phyloP scores from a whole-genome alignment of 2,329 filamentous ascomycete genomes.

The Arthrobotrys iridis region DNA sequence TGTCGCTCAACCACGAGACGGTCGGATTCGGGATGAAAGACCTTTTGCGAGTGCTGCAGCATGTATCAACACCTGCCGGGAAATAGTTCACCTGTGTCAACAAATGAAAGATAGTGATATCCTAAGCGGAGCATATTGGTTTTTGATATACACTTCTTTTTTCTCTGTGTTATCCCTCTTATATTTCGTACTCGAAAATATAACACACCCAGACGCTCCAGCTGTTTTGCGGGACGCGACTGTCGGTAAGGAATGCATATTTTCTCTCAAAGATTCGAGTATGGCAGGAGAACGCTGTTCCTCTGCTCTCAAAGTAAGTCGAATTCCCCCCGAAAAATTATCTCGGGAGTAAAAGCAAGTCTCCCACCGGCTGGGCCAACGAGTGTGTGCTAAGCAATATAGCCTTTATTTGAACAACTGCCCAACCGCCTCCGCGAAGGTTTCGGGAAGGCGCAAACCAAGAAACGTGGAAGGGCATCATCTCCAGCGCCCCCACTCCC shows the following conservation, averaged over 20 bases:
- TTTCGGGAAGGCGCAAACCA: slow-evolving; percentile 63
- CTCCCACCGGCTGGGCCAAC: not conserved
- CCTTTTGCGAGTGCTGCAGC: slow-evolving; percentile 79
- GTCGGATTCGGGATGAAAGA: slow-evolving; percentile 70
- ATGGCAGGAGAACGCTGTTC: slow-evolving; percentile 90
- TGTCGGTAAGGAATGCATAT: slow-evolving; percentile 83
- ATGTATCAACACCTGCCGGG: slow-evolving; percentile 70
- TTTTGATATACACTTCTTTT: slow-evolving; percentile 84
- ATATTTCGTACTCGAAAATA: slow-evolving; percentile 83
- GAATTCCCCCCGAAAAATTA: not conserved
- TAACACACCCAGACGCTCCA: slow-evolving; percentile 75
- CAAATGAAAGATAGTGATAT: slow-evolving; percentile 79
- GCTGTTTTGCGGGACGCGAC: slow-evolving; percentile 87
- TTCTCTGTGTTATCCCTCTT: slow-evolving; percentile 81
- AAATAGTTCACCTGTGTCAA: slow-evolving; percentile 81
- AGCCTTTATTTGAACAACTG: slow-evolving; percentile 85
- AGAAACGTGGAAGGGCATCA: slow-evolving; percentile 64
- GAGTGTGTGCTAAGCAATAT: slow-evolving; percentile 33
- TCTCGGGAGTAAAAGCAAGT: not conserved
- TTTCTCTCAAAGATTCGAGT: slow-evolving; percentile 80
- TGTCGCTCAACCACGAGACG: slow-evolving; percentile 71
- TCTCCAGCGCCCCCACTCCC: slow-evolving; percentile 65
- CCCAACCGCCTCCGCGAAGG: slow-evolving; percentile 75
- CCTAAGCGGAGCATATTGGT: slow-evolving; percentile 86
- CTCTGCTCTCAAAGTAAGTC: slow-evolving; percentile 74